phyloP scores from a whole-genome alignment of 352 stramenopile genomes.

The Globisporangium paddicum region DNA sequence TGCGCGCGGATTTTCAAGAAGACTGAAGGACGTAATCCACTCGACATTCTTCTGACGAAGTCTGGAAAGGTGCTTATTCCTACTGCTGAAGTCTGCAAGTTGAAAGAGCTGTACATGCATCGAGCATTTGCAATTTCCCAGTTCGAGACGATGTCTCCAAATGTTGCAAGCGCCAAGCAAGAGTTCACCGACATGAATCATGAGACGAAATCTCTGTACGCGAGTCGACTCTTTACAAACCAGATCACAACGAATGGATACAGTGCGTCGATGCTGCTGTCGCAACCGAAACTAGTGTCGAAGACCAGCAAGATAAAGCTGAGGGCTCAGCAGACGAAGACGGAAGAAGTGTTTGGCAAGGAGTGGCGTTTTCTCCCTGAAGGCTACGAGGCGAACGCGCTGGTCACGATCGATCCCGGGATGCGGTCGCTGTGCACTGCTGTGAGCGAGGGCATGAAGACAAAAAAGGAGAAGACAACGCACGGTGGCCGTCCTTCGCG shows the following conservation, averaged over 20 bases:
- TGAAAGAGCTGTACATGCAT: neutral
- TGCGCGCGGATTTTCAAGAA: constrained; percentile 2
- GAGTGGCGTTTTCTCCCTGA: neutral
- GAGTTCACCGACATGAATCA: neutral
- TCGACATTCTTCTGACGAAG: neutral
- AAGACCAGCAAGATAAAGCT: neutral
- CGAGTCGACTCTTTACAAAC: neutral
- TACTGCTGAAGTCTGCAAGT: neutral
- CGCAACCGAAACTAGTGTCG: neutral
- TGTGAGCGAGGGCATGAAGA: constrained; percentile 2
- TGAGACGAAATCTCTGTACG: neutral
- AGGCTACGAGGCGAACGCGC: neutral
- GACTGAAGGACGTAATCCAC: neutral
- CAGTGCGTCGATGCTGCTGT: neutral
- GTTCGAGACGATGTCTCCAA: neutral
- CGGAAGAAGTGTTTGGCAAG: neutral
- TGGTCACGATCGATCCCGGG: constrained; percentile 4
- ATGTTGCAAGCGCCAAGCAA: neutral
- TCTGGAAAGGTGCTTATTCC: neutral
- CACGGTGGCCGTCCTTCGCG: too few relatives aligned
- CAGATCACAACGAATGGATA: constrained; percentile 9
- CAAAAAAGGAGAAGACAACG: neutral
- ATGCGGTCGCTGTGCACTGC: constrained; percentile 9
- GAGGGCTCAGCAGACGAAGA: neutral
- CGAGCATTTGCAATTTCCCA: neutral